phyloP scores from a whole-genome alignment of 75 land plant genomes.

The Pinus albicaulis region DNA sequence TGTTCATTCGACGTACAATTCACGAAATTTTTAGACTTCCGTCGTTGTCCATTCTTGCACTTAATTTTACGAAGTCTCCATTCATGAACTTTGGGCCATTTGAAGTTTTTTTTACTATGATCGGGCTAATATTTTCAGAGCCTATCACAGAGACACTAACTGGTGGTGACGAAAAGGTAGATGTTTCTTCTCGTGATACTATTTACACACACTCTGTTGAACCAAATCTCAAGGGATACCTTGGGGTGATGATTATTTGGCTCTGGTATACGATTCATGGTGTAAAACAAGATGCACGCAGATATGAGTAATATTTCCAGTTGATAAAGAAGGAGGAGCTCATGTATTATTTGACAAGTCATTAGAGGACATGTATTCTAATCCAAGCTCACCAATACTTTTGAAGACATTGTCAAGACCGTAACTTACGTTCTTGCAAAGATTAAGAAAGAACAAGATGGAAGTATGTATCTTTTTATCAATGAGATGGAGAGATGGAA shows the following conservation, averaged over 20 bases:
- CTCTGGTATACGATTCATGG: constrained; percentile 95
- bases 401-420: constrained; percentile 79
- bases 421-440: constrained; percentile 90
- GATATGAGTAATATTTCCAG: constrained; percentile 91
- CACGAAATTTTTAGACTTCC: too few relatives aligned
- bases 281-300: constrained; percentile 83
- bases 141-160: too few relatives aligned
- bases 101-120: too few relatives aligned
- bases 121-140: too few relatives aligned
- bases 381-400: constrained; percentile 95
- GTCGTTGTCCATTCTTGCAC: too few relatives aligned
- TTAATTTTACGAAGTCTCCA: too few relatives aligned
- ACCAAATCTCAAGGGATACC: too few relatives aligned
- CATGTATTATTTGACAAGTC: constrained; percentile 90
- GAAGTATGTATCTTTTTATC: constrained; percentile 57
- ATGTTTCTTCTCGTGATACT: too few relatives aligned
- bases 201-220: too few relatives aligned
- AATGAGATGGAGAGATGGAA: constrained; percentile 93
- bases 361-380: constrained; percentile 94
- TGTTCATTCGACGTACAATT: too few relatives aligned
- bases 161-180: too few relatives aligned
- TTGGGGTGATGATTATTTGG: constrained; percentile 91
- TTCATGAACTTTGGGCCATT: too few relatives aligned
- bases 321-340: constrained; percentile 37
- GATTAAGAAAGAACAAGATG: constrained; percentile 65